Percentiles rank a stretch among this genome's conserved stretches.
These are phyloP conservation scores for Bremia lactucae DNA, from an alignment of 352 stramenopile genomes.

Conservation along the genomic window DNA sequence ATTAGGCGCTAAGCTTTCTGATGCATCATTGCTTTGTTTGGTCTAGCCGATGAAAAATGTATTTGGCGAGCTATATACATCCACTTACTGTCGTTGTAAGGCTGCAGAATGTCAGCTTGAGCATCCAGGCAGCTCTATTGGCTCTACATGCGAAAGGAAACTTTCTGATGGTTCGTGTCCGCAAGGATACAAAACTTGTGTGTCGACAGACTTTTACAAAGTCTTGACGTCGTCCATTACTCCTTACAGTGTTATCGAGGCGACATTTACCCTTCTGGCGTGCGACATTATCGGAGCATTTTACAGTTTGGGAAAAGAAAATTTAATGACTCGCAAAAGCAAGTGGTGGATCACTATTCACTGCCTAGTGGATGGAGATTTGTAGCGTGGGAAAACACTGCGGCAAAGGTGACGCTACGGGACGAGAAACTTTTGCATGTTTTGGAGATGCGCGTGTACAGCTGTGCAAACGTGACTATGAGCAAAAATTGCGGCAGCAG, in stretches of 20 bases:
- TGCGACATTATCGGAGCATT: constrained; percentile 61
- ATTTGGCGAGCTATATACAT: constrained; percentile 32
- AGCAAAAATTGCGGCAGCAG: constrained; percentile 32
- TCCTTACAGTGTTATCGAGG: constrained; percentile 51
- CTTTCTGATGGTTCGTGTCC: constrained; percentile 41
- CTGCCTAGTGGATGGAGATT: constrained; percentile 58
- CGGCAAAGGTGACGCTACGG: constrained; percentile 33
- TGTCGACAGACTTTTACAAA: constrained; percentile 70
- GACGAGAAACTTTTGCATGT: constrained; percentile 13
- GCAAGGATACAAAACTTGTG: constrained; percentile 48
- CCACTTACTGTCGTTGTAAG: constrained; percentile 60
- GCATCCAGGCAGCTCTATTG: constrained; percentile 32
- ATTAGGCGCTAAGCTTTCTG: too few species aligned
- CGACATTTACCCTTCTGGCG: constrained; percentile 60
- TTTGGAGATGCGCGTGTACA: constrained; percentile 23
- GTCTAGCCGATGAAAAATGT: too few species aligned
- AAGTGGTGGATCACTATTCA: constrained; percentile 69
- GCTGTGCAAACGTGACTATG: constrained; percentile 40
- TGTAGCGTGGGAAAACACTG: constrained; percentile 52
- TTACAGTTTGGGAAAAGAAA: constrained; percentile 49
- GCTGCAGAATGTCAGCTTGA: constrained; percentile 59
- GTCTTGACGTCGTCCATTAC: constrained; percentile 40
- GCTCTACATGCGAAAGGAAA: constrained; percentile 36
- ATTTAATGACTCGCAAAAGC: constrained; percentile 28
- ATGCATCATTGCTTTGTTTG: too few species aligned